Evolutionary conservation across 257 asterid genomes (phyloP), one percentile per base, ranked within the genome.

Genomic region (Fraxinus excelsior): DNA sequence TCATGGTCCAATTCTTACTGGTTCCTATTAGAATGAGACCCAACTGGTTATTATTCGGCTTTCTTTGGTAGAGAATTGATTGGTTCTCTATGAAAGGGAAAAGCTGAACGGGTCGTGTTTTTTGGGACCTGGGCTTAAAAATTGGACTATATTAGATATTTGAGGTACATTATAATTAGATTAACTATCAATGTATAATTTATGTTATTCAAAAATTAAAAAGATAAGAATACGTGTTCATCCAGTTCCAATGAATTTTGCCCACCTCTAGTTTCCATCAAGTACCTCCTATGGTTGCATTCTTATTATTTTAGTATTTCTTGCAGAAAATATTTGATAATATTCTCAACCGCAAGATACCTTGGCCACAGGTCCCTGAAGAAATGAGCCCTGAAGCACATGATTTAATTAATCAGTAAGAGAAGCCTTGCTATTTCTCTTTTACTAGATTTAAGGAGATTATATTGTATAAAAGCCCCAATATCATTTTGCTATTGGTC

Each of bases 301-400:
- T 25, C 40, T 60, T 79, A 7, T 38, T 32, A 12, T 70, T 49
- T 65, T 68, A 34, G 26, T 81, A 78, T 69, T 53, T 19, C 81
- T 80, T 79, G 26, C 76, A 95, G 99, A 90, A 89, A 90, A 93
- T 95, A 81, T 95, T 95, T 71, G 96, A 90, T 74, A 95, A 95
- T 86, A 95, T 95, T 87, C 98, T 95, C 83, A 95, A 95, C 80
- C 92, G 97, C 73, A 93, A 95, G 81, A 93, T 95, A 78, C 99
- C 97, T 75, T 93, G 99, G 99, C 99, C 99, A 11, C 80, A 72
- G 25, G 93, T 91, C 28, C 94, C 97, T 26, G 97, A 91, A 77
- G 99, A 95, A 86, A 91, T 95, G 98, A 93, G 96, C 84, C 80
- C 68, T 7, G 99, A 91, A 76, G 94, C 99, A 28, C 78, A 85